Percentiles rank a stretch among this genome's conserved stretches.
phyloP scores from a whole-genome alignment of 371 early-diverging fungal species.

The Funneliformis caledonium region DNA sequence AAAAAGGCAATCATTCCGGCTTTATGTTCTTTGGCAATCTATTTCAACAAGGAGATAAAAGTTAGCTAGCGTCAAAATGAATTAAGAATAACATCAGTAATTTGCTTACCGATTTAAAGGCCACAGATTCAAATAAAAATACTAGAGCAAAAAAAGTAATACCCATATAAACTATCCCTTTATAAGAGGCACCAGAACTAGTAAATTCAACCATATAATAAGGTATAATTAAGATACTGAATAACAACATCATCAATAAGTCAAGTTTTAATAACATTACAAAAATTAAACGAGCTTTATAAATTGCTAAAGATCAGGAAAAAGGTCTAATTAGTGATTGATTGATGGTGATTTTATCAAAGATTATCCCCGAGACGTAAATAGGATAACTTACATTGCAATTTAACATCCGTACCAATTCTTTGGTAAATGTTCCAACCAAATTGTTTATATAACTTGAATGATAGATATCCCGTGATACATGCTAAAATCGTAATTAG shows the following conservation, averaged over 20 bases:
- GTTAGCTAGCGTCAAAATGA: neutral
- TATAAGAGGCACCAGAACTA: no score
- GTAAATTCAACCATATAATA: neutral
- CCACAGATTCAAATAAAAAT: neutral
- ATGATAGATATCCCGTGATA: neutral
- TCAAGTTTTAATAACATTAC: conserved; percentile 34
- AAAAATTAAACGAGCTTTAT: conserved; percentile 4
- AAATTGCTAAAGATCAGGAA: neutral
- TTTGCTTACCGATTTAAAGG: conserved; percentile 18
- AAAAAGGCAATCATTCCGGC: conserved; percentile 10
- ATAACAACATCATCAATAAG: conserved; percentile 2
- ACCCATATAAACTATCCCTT: neutral
- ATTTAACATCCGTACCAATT: conserved; percentile 89
- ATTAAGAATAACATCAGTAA: neutral
- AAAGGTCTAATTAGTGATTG: neutral
- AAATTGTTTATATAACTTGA: conserved; percentile 80
- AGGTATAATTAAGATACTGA: neutral
- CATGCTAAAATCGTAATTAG: neutral
- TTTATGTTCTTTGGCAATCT: neutral
- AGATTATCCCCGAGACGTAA: neutral
- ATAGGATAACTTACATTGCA: conserved; percentile 65
- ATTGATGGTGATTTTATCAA: neutral
- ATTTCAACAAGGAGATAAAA: neutral
- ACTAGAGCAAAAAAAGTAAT: neutral
- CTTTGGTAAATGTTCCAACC: conserved; percentile 95